These are phyloP conservation scores for Eimeria necatrix DNA, from an alignment of 169 alveolate genomes.

Conservation along the genomic window DNA sequence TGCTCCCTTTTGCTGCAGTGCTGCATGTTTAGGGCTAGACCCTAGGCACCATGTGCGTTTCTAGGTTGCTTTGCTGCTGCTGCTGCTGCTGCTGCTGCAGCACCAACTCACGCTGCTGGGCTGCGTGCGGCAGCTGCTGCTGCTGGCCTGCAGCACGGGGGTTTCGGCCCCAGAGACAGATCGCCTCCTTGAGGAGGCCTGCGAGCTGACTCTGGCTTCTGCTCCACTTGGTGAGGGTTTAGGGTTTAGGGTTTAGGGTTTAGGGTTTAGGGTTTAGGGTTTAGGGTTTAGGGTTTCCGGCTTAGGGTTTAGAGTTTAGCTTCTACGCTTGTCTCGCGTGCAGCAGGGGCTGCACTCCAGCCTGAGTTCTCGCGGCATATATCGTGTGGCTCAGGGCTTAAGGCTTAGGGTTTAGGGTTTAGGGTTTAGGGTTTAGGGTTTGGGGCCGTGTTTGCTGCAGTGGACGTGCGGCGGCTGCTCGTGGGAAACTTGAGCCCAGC, in stretches of 20 bases:
- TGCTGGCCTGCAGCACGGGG: slow-evolving; percentile 70
- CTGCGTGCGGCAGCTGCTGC: slow-evolving; percentile 72
- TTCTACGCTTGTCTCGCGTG: no score
- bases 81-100: no score
- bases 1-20: neutral
- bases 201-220: slow-evolving; percentile 49
- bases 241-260: slow-evolving; percentile 46
- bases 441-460: no score
- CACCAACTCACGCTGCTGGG: slow-evolving; percentile 68
- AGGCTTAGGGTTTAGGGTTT: slow-evolving; percentile 14
- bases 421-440: slow-evolving; percentile 9
- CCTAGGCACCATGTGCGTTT: neutral
- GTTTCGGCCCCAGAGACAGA: slow-evolving; percentile 38
- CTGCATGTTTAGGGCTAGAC: neutral
- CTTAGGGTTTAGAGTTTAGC: neutral
- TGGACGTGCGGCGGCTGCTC: slow-evolving; percentile 67
- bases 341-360: neutral
- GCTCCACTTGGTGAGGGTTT: slow-evolving; percentile 68
- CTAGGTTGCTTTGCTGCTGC: neutral
- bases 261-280: neutral
- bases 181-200: slow-evolving; percentile 76
- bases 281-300: neutral
- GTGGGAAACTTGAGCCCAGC: slow-evolving; percentile 39
- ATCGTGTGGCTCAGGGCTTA: neutral
- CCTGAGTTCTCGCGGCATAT: neutral